These are phyloP conservation scores for Herpotrichia juniperi DNA, from an alignment of 2,329 filamentous ascomycete genomes.

Conservation along the genomic window DNA sequence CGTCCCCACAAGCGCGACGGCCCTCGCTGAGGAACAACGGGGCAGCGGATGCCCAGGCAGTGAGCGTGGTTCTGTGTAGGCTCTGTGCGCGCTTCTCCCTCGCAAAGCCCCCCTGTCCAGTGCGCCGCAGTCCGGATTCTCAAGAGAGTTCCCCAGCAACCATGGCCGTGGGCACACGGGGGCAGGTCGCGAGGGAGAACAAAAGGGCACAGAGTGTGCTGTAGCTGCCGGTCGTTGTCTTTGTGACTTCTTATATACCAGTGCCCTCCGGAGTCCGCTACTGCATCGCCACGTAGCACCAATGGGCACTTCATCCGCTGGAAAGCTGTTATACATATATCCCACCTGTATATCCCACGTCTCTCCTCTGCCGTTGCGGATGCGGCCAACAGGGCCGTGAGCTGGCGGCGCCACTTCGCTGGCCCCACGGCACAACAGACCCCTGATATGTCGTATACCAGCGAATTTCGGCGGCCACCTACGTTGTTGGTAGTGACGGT, in stretches of 20 bases:
- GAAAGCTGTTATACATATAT: not conserved
- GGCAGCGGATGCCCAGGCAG: slow-evolving; percentile 6
- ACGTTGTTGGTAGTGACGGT: not conserved
- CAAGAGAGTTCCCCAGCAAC: not conserved
- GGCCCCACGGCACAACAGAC: slow-evolving; percentile 11
- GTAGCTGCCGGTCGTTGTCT: slow-evolving; percentile 9
- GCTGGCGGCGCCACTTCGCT: not conserved
- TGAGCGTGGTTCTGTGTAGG: not conserved
- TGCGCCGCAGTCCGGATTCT: slow-evolving; percentile 1
- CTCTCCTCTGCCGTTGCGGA: slow-evolving; percentile 4
- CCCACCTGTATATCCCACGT: slow-evolving; percentile 11
- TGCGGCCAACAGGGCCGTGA: slow-evolving; percentile 8
- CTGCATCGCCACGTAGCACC: slow-evolving; percentile 27
- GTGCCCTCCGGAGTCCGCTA: slow-evolving; percentile 9
- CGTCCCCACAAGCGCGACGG: slow-evolving; percentile 2
- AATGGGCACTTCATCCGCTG: slow-evolving; percentile 18
- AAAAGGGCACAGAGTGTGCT: slow-evolving; percentile 2
- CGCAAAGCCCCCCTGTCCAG: not conserved
- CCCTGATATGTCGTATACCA: slow-evolving; percentile 10
- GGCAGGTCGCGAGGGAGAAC: slow-evolving; percentile 6
- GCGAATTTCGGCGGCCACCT: slow-evolving; percentile 7
- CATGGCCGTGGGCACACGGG: slow-evolving; percentile 2
- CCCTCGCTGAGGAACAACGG: slow-evolving; percentile 1
- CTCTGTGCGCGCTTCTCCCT: not conserved
- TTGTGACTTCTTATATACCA: slow-evolving; percentile 14